Conservation (phyloP, 2,329 filamentous ascomycete genomes). For the Neonectria faginata region DNA sequence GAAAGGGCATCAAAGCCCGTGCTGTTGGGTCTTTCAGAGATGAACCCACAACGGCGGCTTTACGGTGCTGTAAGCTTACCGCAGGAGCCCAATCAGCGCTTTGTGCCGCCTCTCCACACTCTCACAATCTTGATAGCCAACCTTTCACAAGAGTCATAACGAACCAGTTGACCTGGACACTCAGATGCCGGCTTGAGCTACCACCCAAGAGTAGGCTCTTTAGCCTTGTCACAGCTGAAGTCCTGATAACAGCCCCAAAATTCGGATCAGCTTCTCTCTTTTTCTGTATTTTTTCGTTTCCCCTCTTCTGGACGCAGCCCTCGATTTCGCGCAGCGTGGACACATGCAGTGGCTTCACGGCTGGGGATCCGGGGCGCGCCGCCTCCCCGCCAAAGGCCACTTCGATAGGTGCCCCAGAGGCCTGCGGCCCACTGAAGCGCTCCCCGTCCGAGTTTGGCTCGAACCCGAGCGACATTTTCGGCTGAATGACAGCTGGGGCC, state of each 20-base stretch:
- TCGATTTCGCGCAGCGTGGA: constrained; percentile 40
- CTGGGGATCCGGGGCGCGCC: constrained; percentile 44
- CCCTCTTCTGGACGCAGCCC: constrained; percentile 31
- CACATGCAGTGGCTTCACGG: constrained; percentile 39
- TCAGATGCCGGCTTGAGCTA: constrained; percentile 31
- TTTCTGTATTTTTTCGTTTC: neutral
- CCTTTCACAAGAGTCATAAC: constrained; percentile 7
- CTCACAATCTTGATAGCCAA: constrained; percentile 40
- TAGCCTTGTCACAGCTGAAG: neutral
- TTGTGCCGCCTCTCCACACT: constrained; percentile 36
- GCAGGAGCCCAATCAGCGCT: constrained; percentile 37
- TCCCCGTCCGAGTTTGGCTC: constrained; percentile 34
- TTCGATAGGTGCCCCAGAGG: constrained; percentile 26
- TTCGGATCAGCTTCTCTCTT: constrained; percentile 13
- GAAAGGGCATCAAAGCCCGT: constrained; percentile 28
- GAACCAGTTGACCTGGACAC: constrained; percentile 20
- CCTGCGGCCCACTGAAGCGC: constrained; percentile 31
- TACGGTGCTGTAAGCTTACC: constrained; percentile 38
- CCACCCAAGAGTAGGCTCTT: neutral
- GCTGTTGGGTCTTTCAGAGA: constrained; percentile 32
- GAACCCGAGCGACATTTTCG: constrained; percentile 33
- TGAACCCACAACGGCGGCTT: constrained; percentile 32
- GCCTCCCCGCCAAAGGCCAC: constrained; percentile 31
- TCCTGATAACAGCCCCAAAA: neutral
- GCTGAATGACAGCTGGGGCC: constrained; percentile 42